Evolutionary conservation across 106 monocot species (phyloP), one percentile per base, ranked within the genome.

Genomic region (Amphibolis antarctica): DNA sequence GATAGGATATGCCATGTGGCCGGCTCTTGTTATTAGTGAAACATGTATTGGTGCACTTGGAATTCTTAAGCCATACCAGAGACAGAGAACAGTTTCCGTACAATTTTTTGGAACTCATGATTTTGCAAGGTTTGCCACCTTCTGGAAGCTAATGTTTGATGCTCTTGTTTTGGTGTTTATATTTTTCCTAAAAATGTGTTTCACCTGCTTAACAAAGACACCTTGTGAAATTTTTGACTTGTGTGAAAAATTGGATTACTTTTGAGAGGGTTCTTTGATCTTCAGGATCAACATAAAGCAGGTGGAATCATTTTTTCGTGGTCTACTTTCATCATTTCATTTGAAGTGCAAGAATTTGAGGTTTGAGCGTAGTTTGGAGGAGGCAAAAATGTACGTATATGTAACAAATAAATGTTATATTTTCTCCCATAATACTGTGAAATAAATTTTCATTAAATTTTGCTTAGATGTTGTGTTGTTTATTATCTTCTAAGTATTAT

Each of bases 91-190:
- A 27, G 66, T 98, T 76, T 60, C 80, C 75, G 90, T 98, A 48
- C 96, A 91, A 53, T 98, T 98, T 70, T 98, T 98, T 75, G 96
- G 90, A 56, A 87, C 96, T 29, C 90, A 98, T 81, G 90, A 98
- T 87, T 98, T 98, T 74, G 90, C 96, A 78, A 91, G 96, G 96
- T 98, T 59, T 36, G 36, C 48, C 3, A 49, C n/a, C 48, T 49
- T 49, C n/a, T 4, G 15, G 48, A 49, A 49, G 48, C 48, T n/a
- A 49, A 49, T 9, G 7, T 0, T 14, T 49, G n/a, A 17, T 49
- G n/a, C 48, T 49, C 48, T 49, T 49, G 15, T 49, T 4, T 49
- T 49, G n/a, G 13, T n/a, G 10, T 3, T 13, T 49, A 9, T 13
- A 14, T 49, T 5, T 49, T 17, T 49, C 48, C n/a, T 13, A n/a